Conservation (phyloP, 2,329 filamentous ascomycete species). For the Chaetothyriales sp. region DNA sequence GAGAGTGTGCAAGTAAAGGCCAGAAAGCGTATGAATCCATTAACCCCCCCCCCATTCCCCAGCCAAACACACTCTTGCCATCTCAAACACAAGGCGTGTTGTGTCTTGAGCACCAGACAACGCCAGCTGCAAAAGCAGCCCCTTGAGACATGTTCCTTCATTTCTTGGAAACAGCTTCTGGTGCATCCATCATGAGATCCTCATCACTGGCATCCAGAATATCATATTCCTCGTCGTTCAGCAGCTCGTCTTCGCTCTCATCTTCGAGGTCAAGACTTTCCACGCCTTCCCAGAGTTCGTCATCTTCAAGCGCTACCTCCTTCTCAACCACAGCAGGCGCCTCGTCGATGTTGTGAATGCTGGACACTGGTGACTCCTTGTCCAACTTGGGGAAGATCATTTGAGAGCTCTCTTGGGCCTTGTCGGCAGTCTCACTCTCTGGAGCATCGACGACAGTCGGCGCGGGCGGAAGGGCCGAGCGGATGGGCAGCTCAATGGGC, state of each 20-base stretch:
- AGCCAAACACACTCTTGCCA: neutral
- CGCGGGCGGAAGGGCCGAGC: constrained; percentile 5
- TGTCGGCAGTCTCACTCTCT: constrained; percentile 22
- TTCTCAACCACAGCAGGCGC: constrained; percentile 21
- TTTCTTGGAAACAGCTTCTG: constrained; percentile 13
- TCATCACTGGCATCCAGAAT: constrained; percentile 91
- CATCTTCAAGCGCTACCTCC: constrained; percentile 35
- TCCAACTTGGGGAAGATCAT: constrained; percentile 98
- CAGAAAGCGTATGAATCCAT: neutral
- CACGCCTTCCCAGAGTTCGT: constrained; percentile 43
- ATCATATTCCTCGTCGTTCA: constrained; percentile 97
- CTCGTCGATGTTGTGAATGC: constrained; percentile 52
- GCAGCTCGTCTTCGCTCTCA: constrained; percentile 50
- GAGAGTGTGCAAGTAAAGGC: neutral
- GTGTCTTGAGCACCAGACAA: neutral
- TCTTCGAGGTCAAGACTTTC: constrained; percentile 43
- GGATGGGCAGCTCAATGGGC: constrained; percentile 16
- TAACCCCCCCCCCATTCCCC: neutral
- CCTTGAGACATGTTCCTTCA: neutral
- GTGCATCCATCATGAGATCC: constrained; percentile 50
- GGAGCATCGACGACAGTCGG: constrained; percentile 22
- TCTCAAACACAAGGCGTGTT: neutral
- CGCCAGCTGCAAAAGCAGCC: neutral
- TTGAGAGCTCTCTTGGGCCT: constrained; percentile 32
- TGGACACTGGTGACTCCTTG: constrained; percentile 76